These are phyloP conservation scores for Tylopilus cervinicoccineus DNA, from an alignment of 768 basidiomycete species.

Conservation along the genomic window DNA sequence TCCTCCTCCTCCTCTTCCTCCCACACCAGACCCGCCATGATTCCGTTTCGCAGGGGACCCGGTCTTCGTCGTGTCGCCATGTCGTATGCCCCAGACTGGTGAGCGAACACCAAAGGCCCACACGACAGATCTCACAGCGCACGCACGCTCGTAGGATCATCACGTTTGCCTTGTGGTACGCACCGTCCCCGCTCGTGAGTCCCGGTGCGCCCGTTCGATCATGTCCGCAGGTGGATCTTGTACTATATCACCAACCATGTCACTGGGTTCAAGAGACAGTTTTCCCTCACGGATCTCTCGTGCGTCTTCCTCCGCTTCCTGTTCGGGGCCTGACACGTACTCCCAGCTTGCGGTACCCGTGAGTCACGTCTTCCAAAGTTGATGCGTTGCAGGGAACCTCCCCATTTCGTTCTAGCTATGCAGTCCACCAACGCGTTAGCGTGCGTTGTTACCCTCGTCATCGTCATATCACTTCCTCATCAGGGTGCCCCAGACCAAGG, in stretches of 20 bases:
- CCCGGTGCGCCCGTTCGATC: background rate
- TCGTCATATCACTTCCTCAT: background rate
- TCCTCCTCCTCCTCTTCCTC: background rate
- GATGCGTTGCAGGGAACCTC: background rate
- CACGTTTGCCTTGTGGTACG: conserved; percentile 61
- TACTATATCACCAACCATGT: conserved; percentile 52
- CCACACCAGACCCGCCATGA: conserved; percentile 9
- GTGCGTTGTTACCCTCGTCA: conserved; percentile 32
- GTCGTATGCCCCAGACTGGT: conserved; percentile 80
- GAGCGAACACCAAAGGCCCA: conserved; percentile 19
- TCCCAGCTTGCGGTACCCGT: conserved; percentile 37
- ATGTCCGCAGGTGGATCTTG: conserved; percentile 47
- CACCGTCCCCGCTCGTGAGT: background rate
- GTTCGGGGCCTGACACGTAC: conserved; percentile 11
- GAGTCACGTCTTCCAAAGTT: conserved; percentile 12
- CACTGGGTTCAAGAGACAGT: conserved; percentile 69
- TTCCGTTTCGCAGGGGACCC: conserved; percentile 8
- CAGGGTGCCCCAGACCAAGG: conserved; percentile 26
- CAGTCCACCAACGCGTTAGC: conserved; percentile 63
- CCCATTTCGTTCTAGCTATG: conserved; percentile 40
- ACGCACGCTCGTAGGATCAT: conserved; percentile 48
- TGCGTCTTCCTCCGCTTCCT: conserved; percentile 34
- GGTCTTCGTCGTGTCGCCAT: conserved; percentile 21
- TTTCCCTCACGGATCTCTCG: conserved; percentile 75
- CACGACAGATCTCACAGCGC: background rate